Percentiles rank a stretch among this genome's conserved stretches.
Evolutionary conservation across 2,329 filamentous ascomycete species (phyloP).

Genomic region (Penicillium nordicum): DNA sequence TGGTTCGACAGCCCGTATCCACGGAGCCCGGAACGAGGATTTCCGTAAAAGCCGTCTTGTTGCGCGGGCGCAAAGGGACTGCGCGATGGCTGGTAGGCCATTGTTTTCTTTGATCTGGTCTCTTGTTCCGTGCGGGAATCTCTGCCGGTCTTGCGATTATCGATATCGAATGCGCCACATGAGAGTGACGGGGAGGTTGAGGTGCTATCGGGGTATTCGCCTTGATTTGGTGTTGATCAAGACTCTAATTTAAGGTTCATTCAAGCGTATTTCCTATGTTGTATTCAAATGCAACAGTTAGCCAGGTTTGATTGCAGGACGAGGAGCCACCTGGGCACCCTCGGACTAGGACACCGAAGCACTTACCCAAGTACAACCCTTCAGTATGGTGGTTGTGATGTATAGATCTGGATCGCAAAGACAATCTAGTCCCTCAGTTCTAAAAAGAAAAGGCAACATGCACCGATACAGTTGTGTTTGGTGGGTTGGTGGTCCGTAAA

Average conservation of each 20-base stretch:
- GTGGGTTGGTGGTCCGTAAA: conserved; percentile 1
- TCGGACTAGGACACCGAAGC: not conserved
- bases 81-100: conserved; percentile 59
- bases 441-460: not conserved
- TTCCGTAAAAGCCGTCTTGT: conserved; percentile 27
- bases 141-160: conserved; percentile 6
- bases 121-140: not conserved
- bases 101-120: conserved; percentile 16
- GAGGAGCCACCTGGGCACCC: not conserved
- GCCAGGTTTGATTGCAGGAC: not conserved
- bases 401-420: not conserved
- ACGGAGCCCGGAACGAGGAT: conserved; percentile 35
- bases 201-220: not conserved
- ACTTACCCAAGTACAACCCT: not conserved
- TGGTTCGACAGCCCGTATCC: conserved; percentile 37
- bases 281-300: not conserved
- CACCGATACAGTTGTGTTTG: not conserved
- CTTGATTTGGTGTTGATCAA: not conserved
- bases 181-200: not conserved
- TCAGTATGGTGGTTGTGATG: not conserved
- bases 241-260: not conserved
- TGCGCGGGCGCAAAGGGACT: conserved; percentile 8
- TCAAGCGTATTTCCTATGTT: not conserved
- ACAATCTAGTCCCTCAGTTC: not conserved
- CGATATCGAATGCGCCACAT: conserved; percentile 15